Percentiles rank a stretch among this genome's conserved stretches.
Conservation (phyloP, 768 basidiomycete genomes). For the Kwoniella bestiolae region DNA sequence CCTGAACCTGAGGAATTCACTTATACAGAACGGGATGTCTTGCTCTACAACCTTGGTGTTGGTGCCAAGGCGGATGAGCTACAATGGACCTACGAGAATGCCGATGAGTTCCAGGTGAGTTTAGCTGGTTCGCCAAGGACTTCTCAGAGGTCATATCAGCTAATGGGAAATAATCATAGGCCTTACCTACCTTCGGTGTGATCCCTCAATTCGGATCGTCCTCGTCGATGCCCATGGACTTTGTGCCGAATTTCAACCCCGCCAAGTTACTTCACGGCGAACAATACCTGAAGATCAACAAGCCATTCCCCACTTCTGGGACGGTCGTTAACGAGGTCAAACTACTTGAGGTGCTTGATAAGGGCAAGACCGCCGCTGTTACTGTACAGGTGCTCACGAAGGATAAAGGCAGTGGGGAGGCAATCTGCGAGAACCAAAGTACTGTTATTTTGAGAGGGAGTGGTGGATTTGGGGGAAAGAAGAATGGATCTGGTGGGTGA, state of each 20-base stretch:
- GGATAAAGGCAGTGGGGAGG: slow-evolving; percentile 74
- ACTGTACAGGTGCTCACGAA: slow-evolving; percentile 77
- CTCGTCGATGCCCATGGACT: slow-evolving; percentile 69
- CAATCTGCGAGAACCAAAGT: slow-evolving; percentile 88
- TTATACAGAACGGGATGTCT: slow-evolving; percentile 87
- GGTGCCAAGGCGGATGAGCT: slow-evolving; percentile 93
- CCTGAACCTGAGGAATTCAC: slow-evolving; percentile 65
- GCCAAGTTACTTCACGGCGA: slow-evolving; percentile 98
- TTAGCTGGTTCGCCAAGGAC: background rate
- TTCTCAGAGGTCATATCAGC: background rate
- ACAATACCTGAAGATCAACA: slow-evolving; percentile 81
- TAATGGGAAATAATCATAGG: slow-evolving; percentile 49
- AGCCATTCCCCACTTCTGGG: slow-evolving; percentile 81
- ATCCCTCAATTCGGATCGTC: slow-evolving; percentile 85
- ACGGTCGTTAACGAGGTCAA: slow-evolving; percentile 75
- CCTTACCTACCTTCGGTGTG: slow-evolving; percentile 92
- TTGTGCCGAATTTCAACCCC: slow-evolving; percentile 88
- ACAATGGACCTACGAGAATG: slow-evolving; percentile 86
- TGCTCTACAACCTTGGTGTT: slow-evolving; percentile 92
- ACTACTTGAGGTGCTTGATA: slow-evolving; percentile 63
- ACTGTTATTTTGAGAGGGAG: slow-evolving; percentile 91
- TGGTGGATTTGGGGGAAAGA: slow-evolving; percentile 95
- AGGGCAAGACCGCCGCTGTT: slow-evolving; percentile 88
- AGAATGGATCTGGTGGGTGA: slow-evolving; percentile 71
- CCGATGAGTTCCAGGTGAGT: slow-evolving; percentile 71